Evolutionary conservation across 1,284 basidiomycete genomes (phyloP).

Genomic region (Puccinia hordei): DNA sequence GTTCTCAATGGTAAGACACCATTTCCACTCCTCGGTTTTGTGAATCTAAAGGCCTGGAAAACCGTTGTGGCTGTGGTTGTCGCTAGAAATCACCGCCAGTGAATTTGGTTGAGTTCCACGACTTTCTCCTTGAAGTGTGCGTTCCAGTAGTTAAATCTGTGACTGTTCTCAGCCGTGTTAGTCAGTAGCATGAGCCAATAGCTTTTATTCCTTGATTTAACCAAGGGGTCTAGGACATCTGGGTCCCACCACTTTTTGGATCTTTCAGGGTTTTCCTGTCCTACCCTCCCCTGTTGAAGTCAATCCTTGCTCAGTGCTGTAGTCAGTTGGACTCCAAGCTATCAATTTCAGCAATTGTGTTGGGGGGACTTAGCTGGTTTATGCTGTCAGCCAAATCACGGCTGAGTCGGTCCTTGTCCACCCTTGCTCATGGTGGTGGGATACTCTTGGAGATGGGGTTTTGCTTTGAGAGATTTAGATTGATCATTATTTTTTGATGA

Average conservation of each 20-base stretch:
- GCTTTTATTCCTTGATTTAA: conserved; percentile 5
- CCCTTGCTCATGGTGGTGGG: too few species aligned
- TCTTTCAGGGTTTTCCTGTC: not conserved
- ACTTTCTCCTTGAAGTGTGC: too few species aligned
- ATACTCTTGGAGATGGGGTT: too few species aligned
- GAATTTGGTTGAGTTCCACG: conserved; percentile 5
- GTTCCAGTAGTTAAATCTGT: too few species aligned
- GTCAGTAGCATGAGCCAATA: too few species aligned
- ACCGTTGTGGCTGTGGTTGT: not conserved
- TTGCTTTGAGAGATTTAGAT: too few species aligned
- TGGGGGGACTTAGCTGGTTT: not conserved
- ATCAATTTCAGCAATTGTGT: not conserved
- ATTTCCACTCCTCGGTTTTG: conserved; percentile 7
- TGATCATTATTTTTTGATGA: conserved; percentile 26
- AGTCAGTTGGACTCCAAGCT: too few species aligned
- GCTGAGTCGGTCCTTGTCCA: too few species aligned
- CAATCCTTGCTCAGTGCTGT: not conserved
- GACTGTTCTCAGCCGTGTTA: too few species aligned
- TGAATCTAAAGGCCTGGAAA: conserved; percentile 36
- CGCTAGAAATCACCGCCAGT: conserved; percentile 26
- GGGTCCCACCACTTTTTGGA: conserved; percentile 36
- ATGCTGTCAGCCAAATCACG: not conserved
- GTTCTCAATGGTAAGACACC: too few species aligned
- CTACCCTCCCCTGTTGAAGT: not conserved
- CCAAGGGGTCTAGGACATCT: not conserved